Conservation (phyloP, 345 rosid species). For the Geranium brycei region DNA sequence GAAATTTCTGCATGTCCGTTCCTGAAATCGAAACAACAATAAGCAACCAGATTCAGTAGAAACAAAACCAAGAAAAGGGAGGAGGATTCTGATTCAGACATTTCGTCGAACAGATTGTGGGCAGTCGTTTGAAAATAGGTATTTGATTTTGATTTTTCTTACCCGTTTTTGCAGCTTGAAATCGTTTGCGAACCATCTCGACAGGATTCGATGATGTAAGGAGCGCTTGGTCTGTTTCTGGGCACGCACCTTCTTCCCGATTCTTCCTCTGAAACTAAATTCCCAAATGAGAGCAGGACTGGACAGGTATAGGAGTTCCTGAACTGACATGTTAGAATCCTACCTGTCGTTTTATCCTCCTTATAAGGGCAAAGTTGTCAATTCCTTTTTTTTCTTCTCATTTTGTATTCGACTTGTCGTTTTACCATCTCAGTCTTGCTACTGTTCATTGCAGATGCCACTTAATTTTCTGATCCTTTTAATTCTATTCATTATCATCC, state of each 20-base stretch:
- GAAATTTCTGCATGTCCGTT: constrained; percentile 35
- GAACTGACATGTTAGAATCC: neutral
- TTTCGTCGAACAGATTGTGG: constrained; percentile 20
- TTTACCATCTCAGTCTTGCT: too few relatives aligned
- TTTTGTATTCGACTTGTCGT: too few relatives aligned
- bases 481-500: too few relatives aligned
- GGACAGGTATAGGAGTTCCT: too few relatives aligned
- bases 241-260: neutral
- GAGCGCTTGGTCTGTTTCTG: neutral
- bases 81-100: constrained; percentile 8
- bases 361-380: neutral
- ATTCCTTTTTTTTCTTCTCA: too few relatives aligned
- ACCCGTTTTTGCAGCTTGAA: constrained; percentile 55
- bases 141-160: neutral
- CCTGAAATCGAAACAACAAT: constrained; percentile 2
- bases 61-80: too few relatives aligned
- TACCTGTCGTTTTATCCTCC: neutral
- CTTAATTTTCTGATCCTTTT: too few relatives aligned
- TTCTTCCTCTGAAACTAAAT: too few relatives aligned
- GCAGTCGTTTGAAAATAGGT: neutral
- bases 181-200: constrained; percentile 46
- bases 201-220: neutral
- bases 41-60: neutral
- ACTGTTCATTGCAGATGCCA: too few relatives aligned
- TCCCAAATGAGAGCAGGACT: neutral